Evolutionary conservation across 129 eudicot genomes (phyloP).

Genomic region (Apium graveolens): DNA sequence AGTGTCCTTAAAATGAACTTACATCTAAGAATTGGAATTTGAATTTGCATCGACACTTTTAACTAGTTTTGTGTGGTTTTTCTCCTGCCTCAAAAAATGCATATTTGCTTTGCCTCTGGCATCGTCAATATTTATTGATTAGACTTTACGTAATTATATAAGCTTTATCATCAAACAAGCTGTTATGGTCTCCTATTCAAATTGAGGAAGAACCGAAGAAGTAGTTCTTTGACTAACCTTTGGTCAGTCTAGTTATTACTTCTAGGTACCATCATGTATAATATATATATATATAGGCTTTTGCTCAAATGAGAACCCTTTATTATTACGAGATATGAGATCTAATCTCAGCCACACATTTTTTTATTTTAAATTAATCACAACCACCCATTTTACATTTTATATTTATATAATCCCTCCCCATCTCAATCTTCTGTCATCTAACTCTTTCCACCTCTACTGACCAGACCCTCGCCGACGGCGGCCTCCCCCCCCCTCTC

Average conservation of each 20-base stretch:
- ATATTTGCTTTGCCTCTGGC: neutral
- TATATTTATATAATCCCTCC: no score
- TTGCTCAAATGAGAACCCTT: no score
- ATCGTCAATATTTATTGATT: neutral
- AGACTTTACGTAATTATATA: neutral
- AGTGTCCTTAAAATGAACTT: neutral
- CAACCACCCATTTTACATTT: no score
- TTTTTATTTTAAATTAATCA: no score
- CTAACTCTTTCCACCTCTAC: no score
- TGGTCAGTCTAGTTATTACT: neutral
- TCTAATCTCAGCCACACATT: no score
- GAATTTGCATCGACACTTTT: neutral
- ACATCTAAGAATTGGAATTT: neutral
- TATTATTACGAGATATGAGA: no score
- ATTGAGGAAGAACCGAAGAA: neutral
- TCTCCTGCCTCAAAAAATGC: neutral
- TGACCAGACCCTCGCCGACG: no score
- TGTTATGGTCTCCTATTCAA: neutral
- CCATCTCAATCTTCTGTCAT: no score
- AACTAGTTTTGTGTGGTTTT: neutral
- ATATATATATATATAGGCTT: no score
- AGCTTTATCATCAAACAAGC: neutral
- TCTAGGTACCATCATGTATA: neutral
- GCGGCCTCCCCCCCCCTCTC: no score
- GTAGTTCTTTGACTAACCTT: neutral